A percentile compares a stretch with the other conserved stretches of the same genome.
Conservation (phyloP, 352 stramenopile genomes). For the Phytophthora sp. region DNA sequence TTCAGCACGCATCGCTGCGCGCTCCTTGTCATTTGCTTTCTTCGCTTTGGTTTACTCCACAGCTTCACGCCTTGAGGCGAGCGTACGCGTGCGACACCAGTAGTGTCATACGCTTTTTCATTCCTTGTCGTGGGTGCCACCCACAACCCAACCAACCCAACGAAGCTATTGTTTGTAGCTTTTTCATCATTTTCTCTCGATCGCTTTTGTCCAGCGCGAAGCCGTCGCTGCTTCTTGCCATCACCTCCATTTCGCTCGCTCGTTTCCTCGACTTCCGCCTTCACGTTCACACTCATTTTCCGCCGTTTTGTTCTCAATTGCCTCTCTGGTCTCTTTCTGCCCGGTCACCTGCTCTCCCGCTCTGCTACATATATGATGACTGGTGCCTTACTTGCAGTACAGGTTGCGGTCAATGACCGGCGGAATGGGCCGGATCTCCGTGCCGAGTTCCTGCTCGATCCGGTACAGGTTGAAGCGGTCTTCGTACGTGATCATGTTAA, state of each 20-base stretch:
- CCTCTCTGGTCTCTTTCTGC: not conserved
- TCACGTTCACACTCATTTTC: conserved; percentile 14
- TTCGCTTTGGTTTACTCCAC: too few species aligned
- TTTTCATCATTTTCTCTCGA: not conserved
- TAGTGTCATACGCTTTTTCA: too few species aligned
- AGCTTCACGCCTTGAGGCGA: too few species aligned
- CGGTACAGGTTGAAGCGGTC: conserved; percentile 98
- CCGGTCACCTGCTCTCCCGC: conserved; percentile 7
- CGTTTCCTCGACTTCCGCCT: conserved; percentile 23
- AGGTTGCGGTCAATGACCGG: conserved; percentile 98
- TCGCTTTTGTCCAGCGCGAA: not conserved
- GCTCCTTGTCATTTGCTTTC: not conserved
- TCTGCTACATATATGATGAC: not conserved
- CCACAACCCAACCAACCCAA: conserved; percentile 17
- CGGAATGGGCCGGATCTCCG: conserved; percentile 99
- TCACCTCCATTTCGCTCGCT: not conserved
- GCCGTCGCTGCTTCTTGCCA: not conserved
- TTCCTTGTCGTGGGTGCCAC: conserved; percentile 5
- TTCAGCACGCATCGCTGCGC: conserved; percentile 2
- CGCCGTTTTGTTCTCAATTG: conserved; percentile 14
- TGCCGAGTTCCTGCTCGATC: conserved; percentile 99
- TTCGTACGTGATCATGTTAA: conserved; percentile 99
- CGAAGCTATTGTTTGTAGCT: too few species aligned
- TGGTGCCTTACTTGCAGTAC: conserved; percentile 92
- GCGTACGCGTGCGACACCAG: too few species aligned